Evolutionary conservation across 2,329 filamentous ascomycete species (phyloP), one percentile per base, ranked within the genome.

Genomic region (Chalaropsis thielavioides): DNA sequence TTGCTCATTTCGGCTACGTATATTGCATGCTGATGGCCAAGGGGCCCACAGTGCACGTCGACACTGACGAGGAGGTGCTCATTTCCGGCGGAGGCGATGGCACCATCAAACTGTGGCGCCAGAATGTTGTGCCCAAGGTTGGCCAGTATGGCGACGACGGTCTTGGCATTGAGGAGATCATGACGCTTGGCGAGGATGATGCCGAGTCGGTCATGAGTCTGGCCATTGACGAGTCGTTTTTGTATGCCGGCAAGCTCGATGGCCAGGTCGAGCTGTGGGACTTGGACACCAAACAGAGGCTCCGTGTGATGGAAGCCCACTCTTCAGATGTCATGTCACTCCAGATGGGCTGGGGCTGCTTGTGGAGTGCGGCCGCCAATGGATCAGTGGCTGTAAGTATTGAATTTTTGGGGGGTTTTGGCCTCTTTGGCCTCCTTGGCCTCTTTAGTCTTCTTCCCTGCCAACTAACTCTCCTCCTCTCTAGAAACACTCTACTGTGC

Each of bases 201-300:
- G 83, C 79, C 3, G 80, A 84, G 67, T 86, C 83, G 0, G 81
- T 87, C 13, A 78, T 96, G 66, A 94, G 90, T 0, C 80, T 99
- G 63, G 87, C 89, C 4, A 81, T 95, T 2, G 92, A 97, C 68
- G 91, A 90, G 0, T 92, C 91, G 0, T 95, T 99, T 69, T 80
- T 99, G 3, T 99, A 97, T 72, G 90, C 89, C 67, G 94, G 94
- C 59, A 88, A 95, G 70, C 82, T 91, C 0, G 86, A 89, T 46
- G 95, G 94, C 24, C 83, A 95, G 62, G 84, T 99, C 67, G 92
- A 97, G 73, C 83, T 99, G 11, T 99, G 95, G 92, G 95, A 99
- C 72, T 80, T 99, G 15, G 92, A 97, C 72, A 97, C 94, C 0
- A 86, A 88, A 64, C 94, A 99, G 75, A 86, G 94, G 61, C 81